Conservation (phyloP, 1,284 basidiomycete species). For the Leccinum angustisporum region DNA sequence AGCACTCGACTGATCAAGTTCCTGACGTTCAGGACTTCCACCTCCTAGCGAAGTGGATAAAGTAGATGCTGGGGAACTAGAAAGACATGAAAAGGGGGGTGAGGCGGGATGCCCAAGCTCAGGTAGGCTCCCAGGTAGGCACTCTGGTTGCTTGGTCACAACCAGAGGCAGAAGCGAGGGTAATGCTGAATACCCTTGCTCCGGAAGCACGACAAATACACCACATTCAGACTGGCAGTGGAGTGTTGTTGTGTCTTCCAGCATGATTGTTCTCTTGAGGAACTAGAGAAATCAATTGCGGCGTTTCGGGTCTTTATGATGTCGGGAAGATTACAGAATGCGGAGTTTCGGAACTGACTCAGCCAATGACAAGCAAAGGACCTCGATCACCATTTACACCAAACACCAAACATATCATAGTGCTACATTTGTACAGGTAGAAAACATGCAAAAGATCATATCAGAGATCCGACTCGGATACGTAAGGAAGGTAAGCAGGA, state of each 20-base stretch:
- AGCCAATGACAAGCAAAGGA: not conserved
- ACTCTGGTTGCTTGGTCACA: not conserved
- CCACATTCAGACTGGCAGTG: not conserved
- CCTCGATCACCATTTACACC: not conserved
- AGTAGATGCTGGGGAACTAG: not conserved
- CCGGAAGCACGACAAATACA: not conserved
- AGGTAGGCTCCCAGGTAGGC: not conserved
- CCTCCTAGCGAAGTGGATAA: not conserved
- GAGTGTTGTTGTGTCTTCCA: not conserved
- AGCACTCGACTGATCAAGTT: not conserved
- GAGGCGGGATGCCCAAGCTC: not conserved
- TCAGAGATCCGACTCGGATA: not conserved
- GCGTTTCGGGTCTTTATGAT: not conserved
- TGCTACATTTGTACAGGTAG: too few relatives aligned
- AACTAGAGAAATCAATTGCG: not conserved
- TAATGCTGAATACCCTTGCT: not conserved
- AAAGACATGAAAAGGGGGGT: not conserved
- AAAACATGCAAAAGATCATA: too few relatives aligned
- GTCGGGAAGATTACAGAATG: not conserved
- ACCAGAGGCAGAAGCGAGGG: not conserved
- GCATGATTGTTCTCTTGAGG: not conserved
- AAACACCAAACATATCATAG: not conserved
- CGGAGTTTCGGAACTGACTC: not conserved
- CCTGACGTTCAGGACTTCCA: not conserved
- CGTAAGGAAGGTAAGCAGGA: not conserved